These are phyloP conservation scores for Rosa hybrid DNA, from an alignment of 331 rosid genomes.

Conservation along the genomic window DNA sequence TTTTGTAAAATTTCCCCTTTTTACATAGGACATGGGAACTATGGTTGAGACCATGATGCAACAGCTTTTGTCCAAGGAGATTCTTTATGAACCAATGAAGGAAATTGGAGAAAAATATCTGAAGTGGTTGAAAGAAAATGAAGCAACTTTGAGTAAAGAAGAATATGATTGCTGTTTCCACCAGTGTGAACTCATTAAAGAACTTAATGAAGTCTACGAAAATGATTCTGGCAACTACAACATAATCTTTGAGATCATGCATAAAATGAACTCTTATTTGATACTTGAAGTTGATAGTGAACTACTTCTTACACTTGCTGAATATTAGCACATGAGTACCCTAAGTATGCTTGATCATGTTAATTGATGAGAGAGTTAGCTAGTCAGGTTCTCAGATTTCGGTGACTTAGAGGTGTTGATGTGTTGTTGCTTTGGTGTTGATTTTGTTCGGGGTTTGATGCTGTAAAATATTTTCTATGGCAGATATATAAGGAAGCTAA, in stretches of 20 bases:
- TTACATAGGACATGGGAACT: constrained; percentile 48
- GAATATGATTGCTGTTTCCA: constrained; percentile 62
- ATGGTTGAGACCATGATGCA: constrained; percentile 75
- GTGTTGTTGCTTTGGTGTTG: no score
- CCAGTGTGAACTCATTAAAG: constrained; percentile 57
- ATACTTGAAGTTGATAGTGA: no score
- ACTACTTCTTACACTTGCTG: no score
- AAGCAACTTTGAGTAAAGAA: constrained; percentile 47
- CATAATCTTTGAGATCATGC: constrained; percentile 91
- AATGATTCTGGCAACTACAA: constrained; percentile 66
- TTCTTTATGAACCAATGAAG: constrained; percentile 96
- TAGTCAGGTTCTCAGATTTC: no score
- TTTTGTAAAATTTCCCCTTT: neutral
- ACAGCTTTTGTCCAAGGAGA: constrained; percentile 87
- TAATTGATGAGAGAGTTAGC: no score
- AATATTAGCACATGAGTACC: no score
- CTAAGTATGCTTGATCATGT: no score
- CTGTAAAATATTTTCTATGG: no score
- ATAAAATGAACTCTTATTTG: constrained; percentile 50
- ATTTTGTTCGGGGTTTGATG: no score
- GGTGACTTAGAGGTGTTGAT: no score
- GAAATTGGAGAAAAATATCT: constrained; percentile 96
- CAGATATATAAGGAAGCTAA: no score
- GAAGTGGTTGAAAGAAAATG: constrained; percentile 88
- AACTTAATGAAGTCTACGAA: constrained; percentile 77